Evolutionary conservation across 1,284 basidiomycete genomes (phyloP), one percentile per base, ranked within the genome.

Genomic region (Ceraceosorus bombacis): DNA sequence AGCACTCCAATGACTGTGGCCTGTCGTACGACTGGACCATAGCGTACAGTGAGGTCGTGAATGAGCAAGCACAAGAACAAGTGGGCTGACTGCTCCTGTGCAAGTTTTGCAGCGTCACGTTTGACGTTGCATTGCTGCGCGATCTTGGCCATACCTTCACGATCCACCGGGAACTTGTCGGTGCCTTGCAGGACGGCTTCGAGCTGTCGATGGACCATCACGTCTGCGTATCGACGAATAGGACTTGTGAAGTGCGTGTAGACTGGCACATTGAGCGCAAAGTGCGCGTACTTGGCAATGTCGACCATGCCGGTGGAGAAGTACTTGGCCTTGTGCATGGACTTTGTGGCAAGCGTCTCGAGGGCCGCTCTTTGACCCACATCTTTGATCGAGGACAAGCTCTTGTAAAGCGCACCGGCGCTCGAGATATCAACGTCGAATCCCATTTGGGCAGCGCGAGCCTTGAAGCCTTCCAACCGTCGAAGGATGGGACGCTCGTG

Each of bases 241-340:
- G 77, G 76, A 13, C 68, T 67, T 60, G 93, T 95, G 80, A 96
- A 98, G 79, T 98, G 94, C 36, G 93, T 95, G 81, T 98, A 98
- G 55, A 98, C 81, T 6, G 95, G 92, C 6, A 86, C 82, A 71
- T 87, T 94, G 70, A 98, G 82, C 1, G 92, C 87, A 78, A 90
- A 97, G 80, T 99, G 95, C 41, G 84, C 81, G 78, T 97, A 99
- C 81, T 98, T 97, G 51, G 92, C 90, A 74, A 98, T 98, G 79
- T 99, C 95, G 69, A 98, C 83, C 90, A 97, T 95, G 67, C 95
- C 95, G 37, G 93, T 86, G 78, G 94, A 98, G 85, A 96, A 98
- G 80, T 98, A 97, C 78, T 93, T 93, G 65, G 95, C 90, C 56
- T 86, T 85, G 63, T 88, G 87, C 71, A 94, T 95, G 15, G 90